Conservation (phyloP, 495 filamentous ascomycete species). For the Pyronema domesticum region DNA sequence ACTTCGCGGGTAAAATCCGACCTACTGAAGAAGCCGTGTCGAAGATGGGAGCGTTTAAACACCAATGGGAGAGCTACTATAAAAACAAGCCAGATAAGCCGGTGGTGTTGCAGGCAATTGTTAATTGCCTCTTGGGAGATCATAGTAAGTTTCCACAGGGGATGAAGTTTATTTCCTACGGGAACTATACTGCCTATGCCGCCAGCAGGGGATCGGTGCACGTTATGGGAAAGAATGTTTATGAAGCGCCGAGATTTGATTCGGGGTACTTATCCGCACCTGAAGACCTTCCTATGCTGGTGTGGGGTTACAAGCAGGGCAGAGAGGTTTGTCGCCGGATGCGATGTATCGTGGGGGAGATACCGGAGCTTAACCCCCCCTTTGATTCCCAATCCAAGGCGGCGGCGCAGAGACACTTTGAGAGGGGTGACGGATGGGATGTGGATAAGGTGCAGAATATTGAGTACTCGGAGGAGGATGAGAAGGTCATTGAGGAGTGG, state of each 20-base stretch:
- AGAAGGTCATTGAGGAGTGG: constrained; percentile 32
- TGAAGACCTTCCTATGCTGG: constrained; percentile 16
- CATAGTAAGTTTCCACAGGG: constrained; percentile 20
- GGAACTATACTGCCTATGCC: constrained; percentile 33
- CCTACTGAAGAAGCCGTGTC: constrained; percentile 14
- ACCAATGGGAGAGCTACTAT: constrained; percentile 17
- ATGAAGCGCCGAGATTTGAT: constrained; percentile 29
- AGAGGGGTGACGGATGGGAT: background rate
- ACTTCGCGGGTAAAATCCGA: constrained; percentile 19
- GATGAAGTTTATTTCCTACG: constrained; percentile 26
- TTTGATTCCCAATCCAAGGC: constrained; percentile 34
- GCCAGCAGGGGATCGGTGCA: constrained; percentile 40
- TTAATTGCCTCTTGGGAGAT: constrained; percentile 24
- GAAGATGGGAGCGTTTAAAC: constrained; percentile 14
- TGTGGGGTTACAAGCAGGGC: constrained; percentile 34
- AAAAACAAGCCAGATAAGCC: constrained; percentile 16
- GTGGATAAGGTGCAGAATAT: constrained; percentile 22
- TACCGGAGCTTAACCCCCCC: constrained; percentile 32
- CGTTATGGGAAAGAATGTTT: constrained; percentile 29
- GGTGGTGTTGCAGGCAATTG: constrained; percentile 3
- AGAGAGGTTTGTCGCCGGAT: constrained; percentile 40
- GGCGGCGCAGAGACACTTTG: background rate
- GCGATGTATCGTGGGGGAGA: constrained; percentile 35
- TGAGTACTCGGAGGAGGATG: constrained; percentile 36
- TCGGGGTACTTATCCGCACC: constrained; percentile 29